Evolutionary conservation across 306 rosid species (phyloP), one percentile per base, ranked within the genome.

Genomic region (Mimosa bimucronata): DNA sequence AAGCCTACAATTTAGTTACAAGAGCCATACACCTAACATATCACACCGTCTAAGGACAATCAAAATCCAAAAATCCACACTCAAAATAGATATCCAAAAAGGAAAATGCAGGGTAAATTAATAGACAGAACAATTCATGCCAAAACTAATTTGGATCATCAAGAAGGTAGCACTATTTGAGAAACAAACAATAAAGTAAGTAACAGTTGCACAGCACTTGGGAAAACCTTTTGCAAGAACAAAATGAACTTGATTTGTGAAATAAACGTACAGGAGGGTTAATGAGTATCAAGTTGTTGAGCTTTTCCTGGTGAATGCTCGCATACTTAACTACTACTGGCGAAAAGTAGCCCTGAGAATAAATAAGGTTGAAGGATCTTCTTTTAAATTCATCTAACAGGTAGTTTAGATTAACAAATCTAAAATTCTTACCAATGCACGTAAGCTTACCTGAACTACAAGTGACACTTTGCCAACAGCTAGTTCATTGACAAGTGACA

Each of bases 301-400:
- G 60, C 88, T 90, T 94, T 73, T 92, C 96, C 76, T 83, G 94
- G 83, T 90, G 85, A 21, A 0, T 70, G 80, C 87, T 85, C 12
- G 96, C 97, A 73, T 89, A 94, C 79, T 92, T 94, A 45, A 90
- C 96, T 12, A 87, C 92, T 55, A 88, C 89, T 3, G 98, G 97
- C 8, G 96, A 87, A 84, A 94, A 92, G 86, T 89, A 94, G 70
- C 97, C 98, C 98, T 92, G 87, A 28, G 79, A 89, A 69, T 14
- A 87, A 75, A 50, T 64, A 75, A 81, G 23, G 68, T 66, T 55
- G 45, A 73, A 65, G 53, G 74, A 7, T 44, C 64, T 76, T 60
- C 40, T 34, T 73, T 75, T 77, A 81, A 7, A 68, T 53, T 34
- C 74, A 79, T n/a, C 66, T 26, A 44, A 55, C 15, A 71, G 34